These are phyloP conservation scores for Acacia confusa DNA, from an alignment of 306 rosid genomes.

Conservation along the genomic window DNA sequence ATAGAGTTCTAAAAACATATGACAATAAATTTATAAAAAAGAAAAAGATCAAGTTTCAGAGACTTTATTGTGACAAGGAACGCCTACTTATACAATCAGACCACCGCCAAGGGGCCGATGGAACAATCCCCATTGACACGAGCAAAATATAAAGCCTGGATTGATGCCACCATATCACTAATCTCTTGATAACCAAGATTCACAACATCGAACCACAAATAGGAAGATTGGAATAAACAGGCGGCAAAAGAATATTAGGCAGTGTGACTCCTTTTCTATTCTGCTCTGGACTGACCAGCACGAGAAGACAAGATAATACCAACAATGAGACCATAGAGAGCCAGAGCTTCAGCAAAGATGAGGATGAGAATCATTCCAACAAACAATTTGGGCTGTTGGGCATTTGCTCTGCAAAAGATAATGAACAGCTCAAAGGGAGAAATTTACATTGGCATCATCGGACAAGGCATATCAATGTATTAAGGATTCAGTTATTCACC, in stretches of 20 bases:
- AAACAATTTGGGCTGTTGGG: slow-evolving; percentile 86
- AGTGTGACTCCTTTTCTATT: slow-evolving; percentile 41
- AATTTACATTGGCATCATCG: background rate
- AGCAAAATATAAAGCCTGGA: slow-evolving; percentile 34
- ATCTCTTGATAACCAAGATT: slow-evolving; percentile 35
- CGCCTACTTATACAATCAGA: slow-evolving; percentile 47
- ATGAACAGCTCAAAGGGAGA: slow-evolving; percentile 18
- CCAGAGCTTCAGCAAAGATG: slow-evolving; percentile 86
- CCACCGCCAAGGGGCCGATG: slow-evolving; percentile 41
- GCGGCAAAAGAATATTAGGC: slow-evolving; percentile 53
- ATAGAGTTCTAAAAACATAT: slow-evolving; percentile 20
- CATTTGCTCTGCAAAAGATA: slow-evolving; percentile 72
- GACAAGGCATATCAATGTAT: slow-evolving; percentile 6
- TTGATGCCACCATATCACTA: slow-evolving; percentile 42
- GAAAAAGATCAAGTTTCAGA: slow-evolving; percentile 37
- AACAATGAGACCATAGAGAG: slow-evolving; percentile 80
- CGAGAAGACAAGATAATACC: slow-evolving; percentile 87
- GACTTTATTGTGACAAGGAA: slow-evolving; percentile 56
- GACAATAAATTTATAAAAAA: slow-evolving; percentile 30
- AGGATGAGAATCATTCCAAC: slow-evolving; percentile 92
- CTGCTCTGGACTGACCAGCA: slow-evolving; percentile 91
- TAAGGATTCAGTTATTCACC: background rate
- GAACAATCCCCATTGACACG: slow-evolving; percentile 39
- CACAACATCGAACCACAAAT: slow-evolving; percentile 25
- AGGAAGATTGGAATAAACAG: slow-evolving; percentile 35